Conservation (phyloP, 176 grass and related monocot species). For the Pontederia crassipes region DNA sequence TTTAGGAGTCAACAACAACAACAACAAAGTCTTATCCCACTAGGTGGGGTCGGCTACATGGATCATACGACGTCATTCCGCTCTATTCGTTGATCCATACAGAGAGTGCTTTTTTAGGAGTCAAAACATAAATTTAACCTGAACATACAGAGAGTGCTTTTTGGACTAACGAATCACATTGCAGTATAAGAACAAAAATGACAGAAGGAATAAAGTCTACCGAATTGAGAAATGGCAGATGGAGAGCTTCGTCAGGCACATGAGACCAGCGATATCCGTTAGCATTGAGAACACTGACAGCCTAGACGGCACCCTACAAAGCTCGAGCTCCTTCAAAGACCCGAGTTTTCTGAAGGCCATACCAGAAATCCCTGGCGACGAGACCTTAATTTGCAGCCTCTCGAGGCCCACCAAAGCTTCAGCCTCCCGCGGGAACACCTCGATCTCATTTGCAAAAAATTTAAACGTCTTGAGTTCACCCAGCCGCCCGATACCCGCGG, state of each 20-base stretch:
- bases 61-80: too few relatives aligned
- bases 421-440: constrained; percentile 68
- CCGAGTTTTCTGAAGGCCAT: constrained; percentile 49
- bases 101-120: too few relatives aligned
- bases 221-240: constrained; percentile 79
- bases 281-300: constrained; percentile 59
- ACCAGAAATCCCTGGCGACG: constrained; percentile 54
- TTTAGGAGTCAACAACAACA: too few relatives aligned
- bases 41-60: too few relatives aligned
- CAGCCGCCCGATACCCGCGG: constrained; percentile 38
- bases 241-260: constrained; percentile 71
- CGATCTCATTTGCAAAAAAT: constrained; percentile 88
- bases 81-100: too few relatives aligned
- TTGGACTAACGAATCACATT: too few relatives aligned
- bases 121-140: too few relatives aligned
- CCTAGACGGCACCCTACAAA: constrained; percentile 64
- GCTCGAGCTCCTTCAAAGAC: constrained; percentile 72
- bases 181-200: neutral
- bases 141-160: too few relatives aligned
- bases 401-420: constrained; percentile 54
- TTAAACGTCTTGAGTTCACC: constrained; percentile 58
- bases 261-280: constrained; percentile 51
- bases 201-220: constrained; percentile 17
- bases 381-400: constrained; percentile 76
- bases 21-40: too few relatives aligned